Percentiles rank a stretch among this genome's conserved stretches.
Conservation (phyloP, 2,329 filamentous ascomycete species). For the Sordariomycetes sp. region DNA sequence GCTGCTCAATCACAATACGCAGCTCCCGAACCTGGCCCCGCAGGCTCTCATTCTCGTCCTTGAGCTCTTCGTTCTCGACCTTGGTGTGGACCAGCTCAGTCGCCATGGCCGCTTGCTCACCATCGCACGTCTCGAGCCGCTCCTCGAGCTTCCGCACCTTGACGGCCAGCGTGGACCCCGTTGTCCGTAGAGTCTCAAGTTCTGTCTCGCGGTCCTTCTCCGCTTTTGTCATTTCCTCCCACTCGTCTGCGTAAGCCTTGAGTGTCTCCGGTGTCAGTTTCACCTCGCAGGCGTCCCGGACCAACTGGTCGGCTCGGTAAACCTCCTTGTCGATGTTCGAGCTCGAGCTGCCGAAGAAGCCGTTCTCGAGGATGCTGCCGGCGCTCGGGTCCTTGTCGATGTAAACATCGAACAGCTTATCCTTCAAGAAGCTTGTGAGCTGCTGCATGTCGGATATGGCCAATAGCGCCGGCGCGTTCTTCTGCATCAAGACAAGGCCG, state of each 20-base stretch:
- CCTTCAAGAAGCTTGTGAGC: constrained; percentile 81
- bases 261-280: constrained; percentile 75
- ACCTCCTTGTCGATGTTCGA: constrained; percentile 88
- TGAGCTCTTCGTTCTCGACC: constrained; percentile 81
- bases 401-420: constrained; percentile 90
- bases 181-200: constrained; percentile 56
- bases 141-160: constrained; percentile 80
- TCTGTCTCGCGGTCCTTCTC: constrained; percentile 78
- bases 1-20: constrained; percentile 73
- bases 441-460: constrained; percentile 83
- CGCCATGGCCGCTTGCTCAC: constrained; percentile 80
- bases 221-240: constrained; percentile 77
- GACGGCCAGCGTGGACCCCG: constrained; percentile 53
- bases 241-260: constrained; percentile 69
- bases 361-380: constrained; percentile 87
- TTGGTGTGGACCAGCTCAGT: constrained; percentile 87
- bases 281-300: constrained; percentile 82
- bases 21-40: constrained; percentile 77
- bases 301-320: constrained; percentile 85
- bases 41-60: constrained; percentile 80
- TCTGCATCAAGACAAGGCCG: constrained; percentile 89
- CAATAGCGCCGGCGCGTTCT: constrained; percentile 68
- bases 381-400: constrained; percentile 88
- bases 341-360: constrained; percentile 90
- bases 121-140: constrained; percentile 75